Evolutionary conservation across 164 flowering plant genomes (phyloP), one percentile per base, ranked within the genome.

Genomic region (Nymphaea thermarum): DNA sequence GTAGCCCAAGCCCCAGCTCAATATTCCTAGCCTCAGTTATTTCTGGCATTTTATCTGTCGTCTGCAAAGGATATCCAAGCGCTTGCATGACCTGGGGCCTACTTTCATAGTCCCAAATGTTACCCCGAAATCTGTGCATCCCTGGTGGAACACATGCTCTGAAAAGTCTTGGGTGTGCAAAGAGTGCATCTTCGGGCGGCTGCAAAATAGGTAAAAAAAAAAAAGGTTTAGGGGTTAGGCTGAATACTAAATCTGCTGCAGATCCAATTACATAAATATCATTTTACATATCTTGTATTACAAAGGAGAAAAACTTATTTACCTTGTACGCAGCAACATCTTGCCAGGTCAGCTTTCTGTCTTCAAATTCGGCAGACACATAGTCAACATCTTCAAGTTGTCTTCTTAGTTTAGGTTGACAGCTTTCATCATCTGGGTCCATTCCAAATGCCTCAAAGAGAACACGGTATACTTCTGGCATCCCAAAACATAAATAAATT

Each of bases 401-500:
- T 74, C 97, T 85, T 76, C 98, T 85, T 66, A 82, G 67, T 67
- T 79, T 88, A 63, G 98, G 98, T 75, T 94, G 95, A 83, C 96
- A 88, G 43, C 90, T 88, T 80, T 94, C 96, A 72, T 86, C 93
- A 12, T 94, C 97, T 10, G 96, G 98, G 73, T 94, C 96, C 96
- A 94, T 89, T 66, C 95, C 98, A 76, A 94, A 91, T 60, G 87
- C 97, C 84, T 94, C 98, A 81, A 91, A 94, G 66, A 94, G 97
- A 70, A 94, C 95, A 51, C 98, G 95, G 71, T 91, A 94, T 45
- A 94, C 98, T 82, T 94, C 98, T 43, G 95, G 98, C 93, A 94
- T 83, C 14, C 98, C 98, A 77, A 80, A 94, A 74, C 98, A 94
- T 74, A 94, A 72, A 71, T 94, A 94, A 67, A 94, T 89, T 36